Evolutionary conservation across 345 rosid species (phyloP), one percentile per base, ranked within the genome.

Genomic region (Orychophragmus violaceus): DNA sequence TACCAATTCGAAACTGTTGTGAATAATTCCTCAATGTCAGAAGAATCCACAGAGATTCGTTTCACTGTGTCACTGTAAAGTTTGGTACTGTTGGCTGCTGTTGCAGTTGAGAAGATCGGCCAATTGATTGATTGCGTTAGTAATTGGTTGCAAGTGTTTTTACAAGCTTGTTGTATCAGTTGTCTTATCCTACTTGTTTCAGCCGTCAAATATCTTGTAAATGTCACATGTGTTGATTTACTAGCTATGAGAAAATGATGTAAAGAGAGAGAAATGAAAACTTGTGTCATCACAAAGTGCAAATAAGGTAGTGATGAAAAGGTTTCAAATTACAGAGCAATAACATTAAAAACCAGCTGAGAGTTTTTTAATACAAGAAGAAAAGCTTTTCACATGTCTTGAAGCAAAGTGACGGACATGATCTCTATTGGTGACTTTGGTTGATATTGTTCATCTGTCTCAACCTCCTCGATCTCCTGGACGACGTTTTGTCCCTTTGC

Each of bases 381-480:
- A 6, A 48, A 72, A 29, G 18, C 13, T 21, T 18, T 17, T 44
- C 24, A 75, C 54, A 75, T 68, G 50, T 75, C 55, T 49, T 75
- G 86, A 66, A 85, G 86, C 73, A 89, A 76, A 59, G 82, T 81
- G 61, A 83, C 91, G 4, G 68, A 55, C 74, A 41, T 65, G 76
- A 93, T 93, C 76, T 70, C 83, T 12, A 87, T 64, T 7, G 83
- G 72, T 39, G 93, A 85, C 74, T 86, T 89, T 59, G 97, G 96
- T 69, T 76, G 88, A 60, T 81, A 86, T 21, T 76, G 82, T 69
- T 86, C 97, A 72, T 90, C 96, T 13, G 91, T 93, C 75, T 90
- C 90, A 61, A 86, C 90, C 76, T 92, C 94, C 56, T 92, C 90
- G 12, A 90, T 90, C 82, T 87, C 97, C 89, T 87, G 82, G 71